Conservation (phyloP, 176 grass and related monocot species). For the Avena insularis region DNA sequence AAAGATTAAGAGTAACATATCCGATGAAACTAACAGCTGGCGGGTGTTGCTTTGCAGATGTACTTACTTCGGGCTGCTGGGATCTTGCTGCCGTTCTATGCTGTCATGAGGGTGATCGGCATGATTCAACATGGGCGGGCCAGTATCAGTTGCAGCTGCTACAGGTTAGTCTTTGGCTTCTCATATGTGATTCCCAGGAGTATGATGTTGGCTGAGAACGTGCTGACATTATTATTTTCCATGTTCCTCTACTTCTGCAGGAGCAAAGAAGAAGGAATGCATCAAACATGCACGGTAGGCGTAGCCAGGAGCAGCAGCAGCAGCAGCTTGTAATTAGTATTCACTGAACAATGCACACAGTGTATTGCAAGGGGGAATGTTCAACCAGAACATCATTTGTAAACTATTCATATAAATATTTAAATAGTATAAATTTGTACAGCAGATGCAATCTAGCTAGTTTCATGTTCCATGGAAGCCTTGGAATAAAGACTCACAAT, state of each 20-base stretch:
- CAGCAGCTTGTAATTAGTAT: constrained; percentile 50
- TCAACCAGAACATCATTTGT: constrained; percentile 32
- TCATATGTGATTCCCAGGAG: constrained; percentile 5
- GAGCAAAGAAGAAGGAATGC: constrained; percentile 59
- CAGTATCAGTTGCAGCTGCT: constrained; percentile 54
- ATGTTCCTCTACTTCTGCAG: constrained; percentile 36
- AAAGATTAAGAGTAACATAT: not conserved
- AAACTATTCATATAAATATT: constrained; percentile 24
- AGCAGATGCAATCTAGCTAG: not conserved
- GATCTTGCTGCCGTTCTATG: constrained; percentile 70
- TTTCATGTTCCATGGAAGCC: not conserved
- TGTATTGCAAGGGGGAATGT: constrained; percentile 22
- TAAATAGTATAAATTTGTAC: constrained; percentile 29
- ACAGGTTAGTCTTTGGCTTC: constrained; percentile 45
- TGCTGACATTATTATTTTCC: not conserved
- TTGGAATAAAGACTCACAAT: constrained; percentile 16
- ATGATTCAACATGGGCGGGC: constrained; percentile 53
- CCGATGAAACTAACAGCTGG: constrained; percentile 16
- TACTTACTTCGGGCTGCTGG: constrained; percentile 66
- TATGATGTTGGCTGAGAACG: not conserved
- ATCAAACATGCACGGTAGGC: constrained; percentile 35
- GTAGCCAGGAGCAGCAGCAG: constrained; percentile 13
- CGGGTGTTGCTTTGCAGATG: constrained; percentile 42
- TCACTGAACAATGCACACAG: constrained; percentile 36
- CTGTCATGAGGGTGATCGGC: constrained; percentile 55